Percentiles rank a stretch among this genome's conserved stretches.
These are phyloP conservation scores for Sanghuangporus weigelae DNA, from an alignment of 1,284 basidiomycete genomes.

Conservation along the genomic window DNA sequence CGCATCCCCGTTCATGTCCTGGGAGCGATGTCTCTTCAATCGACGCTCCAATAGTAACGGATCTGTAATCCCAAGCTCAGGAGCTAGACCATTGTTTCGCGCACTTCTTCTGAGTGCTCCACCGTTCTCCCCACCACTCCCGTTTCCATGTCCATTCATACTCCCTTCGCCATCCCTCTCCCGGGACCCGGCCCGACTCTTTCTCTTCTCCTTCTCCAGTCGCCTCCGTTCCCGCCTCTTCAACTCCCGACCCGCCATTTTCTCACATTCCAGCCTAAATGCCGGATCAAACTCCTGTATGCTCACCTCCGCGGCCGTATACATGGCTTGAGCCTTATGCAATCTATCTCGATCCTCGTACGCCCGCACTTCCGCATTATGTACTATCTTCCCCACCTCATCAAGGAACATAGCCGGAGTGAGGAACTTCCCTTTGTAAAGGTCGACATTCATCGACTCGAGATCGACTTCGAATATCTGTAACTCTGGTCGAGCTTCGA, in stretches of 20 bases:
- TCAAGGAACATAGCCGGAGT: constrained; percentile 85
- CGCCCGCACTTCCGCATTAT: constrained; percentile 70
- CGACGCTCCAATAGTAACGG: constrained; percentile 65
- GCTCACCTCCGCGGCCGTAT: constrained; percentile 81
- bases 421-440: constrained; percentile 86
- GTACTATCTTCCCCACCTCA: constrained; percentile 85
- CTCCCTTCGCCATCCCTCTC: constrained; percentile 22
- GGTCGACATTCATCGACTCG: constrained; percentile 83
- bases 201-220: constrained; percentile 47
- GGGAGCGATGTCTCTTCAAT: constrained; percentile 64
- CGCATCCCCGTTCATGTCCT: constrained; percentile 50
- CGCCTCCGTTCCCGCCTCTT: constrained; percentile 59
- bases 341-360: constrained; percentile 73
- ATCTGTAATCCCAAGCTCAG: constrained; percentile 67
- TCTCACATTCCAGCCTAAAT: constrained; percentile 81
- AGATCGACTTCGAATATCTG: constrained; percentile 79
- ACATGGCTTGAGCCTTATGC: constrained; percentile 86
- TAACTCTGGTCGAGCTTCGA: constrained; percentile 21
- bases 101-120: constrained; percentile 56
- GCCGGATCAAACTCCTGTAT: constrained; percentile 85
- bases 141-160: constrained; percentile 23
- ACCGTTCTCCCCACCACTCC: constrained; percentile 29
- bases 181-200: constrained; percentile 41
- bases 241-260: constrained; percentile 79
- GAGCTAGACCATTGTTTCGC: constrained; percentile 64